Evolutionary conservation across 2,329 filamentous ascomycete species (phyloP), one percentile per base, ranked within the genome.

Genomic region (Dactylella cylindrospora): DNA sequence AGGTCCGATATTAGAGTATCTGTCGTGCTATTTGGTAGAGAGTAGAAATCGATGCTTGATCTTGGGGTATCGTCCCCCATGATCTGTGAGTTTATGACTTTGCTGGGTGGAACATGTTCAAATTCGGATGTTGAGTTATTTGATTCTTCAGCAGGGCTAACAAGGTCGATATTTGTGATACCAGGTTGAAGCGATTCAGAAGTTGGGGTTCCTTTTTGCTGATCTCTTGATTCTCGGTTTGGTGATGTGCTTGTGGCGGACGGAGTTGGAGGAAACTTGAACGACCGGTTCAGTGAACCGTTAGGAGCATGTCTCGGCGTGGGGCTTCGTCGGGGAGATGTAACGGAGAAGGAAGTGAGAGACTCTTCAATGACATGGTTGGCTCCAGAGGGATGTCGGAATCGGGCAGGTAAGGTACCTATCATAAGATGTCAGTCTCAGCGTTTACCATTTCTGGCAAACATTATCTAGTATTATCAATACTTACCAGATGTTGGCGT

Each of bases 1-100:
- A 95, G 94, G 73, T 97, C 93, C 0, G 93, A 98, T 8, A 85
- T 85, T 40, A 97, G 72, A 2, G 93, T 98, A 72, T 98, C 93
- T 12, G 86, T 88, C 5, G 93, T 97, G 70, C 95, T 86, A 71
- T 97, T 96, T 75, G 91, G 96, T 71, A 91, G 76, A 0, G 90
- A 90, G 72, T 95, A 97, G 69, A 97, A 94, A 70, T 98, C 93
- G 49, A 86, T 87, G 71, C 93, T 98, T 66, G 88, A 95, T 68
- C 93, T 80, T 19, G 89, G 90, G 22, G 91, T 97, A 3, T 82
- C 84, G 49, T 81, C 82, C 61, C 81, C 81, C 66, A 86, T 77
- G 68, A 88, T 94, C 12, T 85, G 84, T 25, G 86, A 66, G 9
- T 67, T 65, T 47, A 68, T 67, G 20, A 68, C 54, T 28, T 66